These are phyloP conservation scores for Backusella macrospora DNA, from an alignment of 192 early-diverging fungal genomes.

Conservation along the genomic window DNA sequence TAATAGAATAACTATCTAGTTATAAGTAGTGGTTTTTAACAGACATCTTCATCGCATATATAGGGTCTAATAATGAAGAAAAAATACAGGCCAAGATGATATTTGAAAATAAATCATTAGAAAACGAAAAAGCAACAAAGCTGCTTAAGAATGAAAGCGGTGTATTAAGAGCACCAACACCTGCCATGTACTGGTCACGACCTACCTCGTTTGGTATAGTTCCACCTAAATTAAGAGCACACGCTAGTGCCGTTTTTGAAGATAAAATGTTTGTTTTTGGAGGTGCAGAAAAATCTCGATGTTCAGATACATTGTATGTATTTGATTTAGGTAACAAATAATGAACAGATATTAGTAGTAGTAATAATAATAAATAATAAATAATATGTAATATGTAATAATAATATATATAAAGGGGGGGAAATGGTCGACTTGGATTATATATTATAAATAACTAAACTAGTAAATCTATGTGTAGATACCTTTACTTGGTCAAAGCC, in stretches of 20 bases:
- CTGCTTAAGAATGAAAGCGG: neutral
- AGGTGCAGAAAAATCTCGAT: slow-evolving; percentile 72
- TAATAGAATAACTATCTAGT: no score
- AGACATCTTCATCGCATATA: no score
- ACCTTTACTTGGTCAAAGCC: slow-evolving; percentile 81
- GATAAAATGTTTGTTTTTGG: slow-evolving; percentile 83
- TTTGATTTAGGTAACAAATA: slow-evolving; percentile 66
- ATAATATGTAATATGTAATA: no score
- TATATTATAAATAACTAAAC: neutral
- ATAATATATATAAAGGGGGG: neutral
- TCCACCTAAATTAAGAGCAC: slow-evolving; percentile 74
- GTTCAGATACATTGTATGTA: slow-evolving; percentile 76
- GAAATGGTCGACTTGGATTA: neutral
- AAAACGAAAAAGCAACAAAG: neutral
- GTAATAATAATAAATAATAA: slow-evolving; percentile 15
- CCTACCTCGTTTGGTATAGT: slow-evolving; percentile 58
- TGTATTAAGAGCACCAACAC: slow-evolving; percentile 59
- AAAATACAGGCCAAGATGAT: slow-evolving; percentile 9
- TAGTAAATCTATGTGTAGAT: slow-evolving; percentile 46
- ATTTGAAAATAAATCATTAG: slow-evolving; percentile 9
- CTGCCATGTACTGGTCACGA: slow-evolving; percentile 79
- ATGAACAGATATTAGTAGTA: neutral
- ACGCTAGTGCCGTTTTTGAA: slow-evolving; percentile 75
- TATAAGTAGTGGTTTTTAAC: no score
- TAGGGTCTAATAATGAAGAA: neutral